Evolutionary conservation across 1,284 basidiomycete genomes (phyloP).

Genomic region (Fomes fomentarius): DNA sequence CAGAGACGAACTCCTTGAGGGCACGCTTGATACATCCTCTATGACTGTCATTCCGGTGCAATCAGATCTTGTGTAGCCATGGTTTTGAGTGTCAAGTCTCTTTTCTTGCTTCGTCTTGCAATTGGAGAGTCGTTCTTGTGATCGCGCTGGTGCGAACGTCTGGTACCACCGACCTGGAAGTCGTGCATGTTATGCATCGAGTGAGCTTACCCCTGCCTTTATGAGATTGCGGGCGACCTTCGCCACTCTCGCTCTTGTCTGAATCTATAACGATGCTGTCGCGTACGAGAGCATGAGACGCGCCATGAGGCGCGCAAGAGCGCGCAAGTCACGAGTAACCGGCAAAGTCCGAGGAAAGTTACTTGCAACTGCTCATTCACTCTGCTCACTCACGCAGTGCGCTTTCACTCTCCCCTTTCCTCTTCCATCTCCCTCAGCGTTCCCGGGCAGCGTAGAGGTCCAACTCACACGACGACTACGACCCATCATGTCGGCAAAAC

Average conservation of each 20-base stretch:
- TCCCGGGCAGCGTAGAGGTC: constrained; percentile 18
- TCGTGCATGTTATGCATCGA: too few relatives aligned
- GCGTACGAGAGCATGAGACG: background rate
- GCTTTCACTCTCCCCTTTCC: background rate
- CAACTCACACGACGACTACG: background rate
- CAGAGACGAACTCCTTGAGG: constrained; percentile 29
- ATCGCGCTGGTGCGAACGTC: too few relatives aligned
- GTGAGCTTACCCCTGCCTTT: too few relatives aligned
- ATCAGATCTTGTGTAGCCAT: background rate
- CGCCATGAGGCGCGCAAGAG: background rate
- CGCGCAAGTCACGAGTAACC: background rate
- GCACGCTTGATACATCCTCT: constrained; percentile 27
- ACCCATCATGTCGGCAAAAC: constrained; percentile 50
- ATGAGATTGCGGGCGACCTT: too few relatives aligned
- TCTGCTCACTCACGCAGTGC: background rate
- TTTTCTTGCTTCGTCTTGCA: background rate
- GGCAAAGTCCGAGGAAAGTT: background rate
- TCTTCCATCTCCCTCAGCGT: constrained; percentile 8
- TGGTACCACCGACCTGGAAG: too few relatives aligned
- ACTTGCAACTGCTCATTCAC: background rate
- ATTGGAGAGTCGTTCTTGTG: too few relatives aligned
- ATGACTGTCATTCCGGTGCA: constrained; percentile 24
- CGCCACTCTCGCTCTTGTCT: too few relatives aligned
- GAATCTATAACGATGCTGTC: too few relatives aligned
- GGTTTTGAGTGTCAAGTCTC: background rate